A percentile compares a stretch with the other conserved stretches of the same genome.
phyloP scores from a whole-genome alignment of 768 basidiomycete species.

The Tubosaeta sp. region DNA sequence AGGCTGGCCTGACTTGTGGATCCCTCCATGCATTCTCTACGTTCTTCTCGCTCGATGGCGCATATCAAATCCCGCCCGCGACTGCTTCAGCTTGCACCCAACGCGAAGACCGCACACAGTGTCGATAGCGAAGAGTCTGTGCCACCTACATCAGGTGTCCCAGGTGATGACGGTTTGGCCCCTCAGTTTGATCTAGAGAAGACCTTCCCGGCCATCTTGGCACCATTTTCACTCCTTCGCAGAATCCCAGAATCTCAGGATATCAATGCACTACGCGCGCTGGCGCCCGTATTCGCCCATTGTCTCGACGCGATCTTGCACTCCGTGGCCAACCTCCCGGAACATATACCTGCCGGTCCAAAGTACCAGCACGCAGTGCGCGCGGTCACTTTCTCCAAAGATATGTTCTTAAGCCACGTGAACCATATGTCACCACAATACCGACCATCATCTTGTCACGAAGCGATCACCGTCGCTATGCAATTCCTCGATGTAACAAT shows the following conservation, averaged over 20 bases:
- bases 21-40: conserved; percentile 6
- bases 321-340: conserved; percentile 22
- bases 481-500: conserved; percentile 30
- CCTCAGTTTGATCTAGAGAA: conserved; percentile 29
- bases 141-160: conserved; percentile 18
- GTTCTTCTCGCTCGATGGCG: conserved; percentile 12
- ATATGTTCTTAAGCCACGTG: conserved; percentile 22
- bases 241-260: conserved; percentile 21
- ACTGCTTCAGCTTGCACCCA: background rate
- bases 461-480: conserved; percentile 16
- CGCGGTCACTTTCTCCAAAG: conserved; percentile 18
- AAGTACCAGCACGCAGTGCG: conserved; percentile 21
- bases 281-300: conserved; percentile 20
- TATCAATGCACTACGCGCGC: conserved; percentile 25
- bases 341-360: conserved; percentile 15
- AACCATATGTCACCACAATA: conserved; percentile 3
- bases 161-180: background rate
- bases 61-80: background rate
- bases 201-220: conserved; percentile 35
- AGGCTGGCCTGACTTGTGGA: too few species aligned
- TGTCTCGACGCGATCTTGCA: conserved; percentile 26
- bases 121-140: conserved; percentile 24
- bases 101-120: conserved; percentile 18
- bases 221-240: conserved; percentile 26
- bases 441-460: conserved; percentile 1